These are phyloP conservation scores for Juglanconis oblonga DNA, from an alignment of 2,329 filamentous ascomycete genomes.

Conservation along the genomic window DNA sequence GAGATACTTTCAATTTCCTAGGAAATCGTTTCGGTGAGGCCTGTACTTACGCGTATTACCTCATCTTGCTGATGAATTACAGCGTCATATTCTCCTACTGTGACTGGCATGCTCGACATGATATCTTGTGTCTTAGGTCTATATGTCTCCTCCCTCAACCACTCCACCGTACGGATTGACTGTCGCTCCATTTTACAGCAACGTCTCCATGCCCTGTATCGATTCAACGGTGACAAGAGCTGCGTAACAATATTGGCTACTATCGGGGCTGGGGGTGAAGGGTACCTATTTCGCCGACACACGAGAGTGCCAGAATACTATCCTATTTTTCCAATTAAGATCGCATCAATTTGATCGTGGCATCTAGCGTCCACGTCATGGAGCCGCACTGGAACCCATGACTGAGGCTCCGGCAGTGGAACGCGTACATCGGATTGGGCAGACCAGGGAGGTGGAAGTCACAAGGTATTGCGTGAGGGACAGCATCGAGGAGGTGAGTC, in stretches of 20 bases:
- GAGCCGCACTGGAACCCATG: constrained; percentile 15
- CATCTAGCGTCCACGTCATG: constrained; percentile 7
- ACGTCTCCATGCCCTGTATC: constrained; percentile 4
- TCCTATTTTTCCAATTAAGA: not conserved
- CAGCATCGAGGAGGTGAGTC: constrained; percentile 10
- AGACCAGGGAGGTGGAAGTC: constrained; percentile 8
- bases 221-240: constrained; percentile 7
- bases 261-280: constrained; percentile 10
- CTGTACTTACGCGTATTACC: not conserved
- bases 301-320: not conserved
- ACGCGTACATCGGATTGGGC: constrained; percentile 14
- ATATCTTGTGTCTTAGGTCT: constrained; percentile 4
- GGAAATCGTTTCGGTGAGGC: not conserved
- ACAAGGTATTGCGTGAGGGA: constrained; percentile 10
- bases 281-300: not conserved
- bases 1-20: constrained; percentile 11
- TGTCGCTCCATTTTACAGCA: constrained; percentile 7
- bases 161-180: constrained; percentile 6
- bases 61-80: not conserved
- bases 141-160: not conserved
- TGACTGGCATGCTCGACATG: constrained; percentile 14
- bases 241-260: constrained; percentile 11
- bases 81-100: constrained; percentile 15
- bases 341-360: constrained; percentile 8
- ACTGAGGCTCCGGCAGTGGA: constrained; percentile 12